A percentile compares a stretch with the other conserved stretches of the same genome.
phyloP scores from a whole-genome alignment of 2,329 filamentous ascomycete species.

The Aspergillus sp. region DNA sequence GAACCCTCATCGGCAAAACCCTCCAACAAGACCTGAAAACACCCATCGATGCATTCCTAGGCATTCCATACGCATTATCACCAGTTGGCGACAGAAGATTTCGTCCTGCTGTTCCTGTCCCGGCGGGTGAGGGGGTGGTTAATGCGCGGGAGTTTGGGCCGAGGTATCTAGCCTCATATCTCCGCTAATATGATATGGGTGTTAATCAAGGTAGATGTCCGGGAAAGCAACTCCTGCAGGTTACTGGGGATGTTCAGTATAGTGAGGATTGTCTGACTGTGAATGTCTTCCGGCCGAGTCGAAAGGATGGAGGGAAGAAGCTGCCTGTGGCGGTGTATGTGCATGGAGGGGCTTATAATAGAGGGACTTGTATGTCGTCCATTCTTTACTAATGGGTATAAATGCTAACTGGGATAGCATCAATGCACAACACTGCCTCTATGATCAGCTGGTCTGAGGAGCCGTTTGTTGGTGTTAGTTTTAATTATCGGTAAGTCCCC shows the following conservation, averaged over 20 bases:
- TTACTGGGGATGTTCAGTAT: constrained; percentile 46
- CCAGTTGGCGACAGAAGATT: constrained; percentile 47
- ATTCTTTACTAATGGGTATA: too few species aligned
- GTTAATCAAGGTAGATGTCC: constrained; percentile 5
- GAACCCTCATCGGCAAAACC: constrained; percentile 23
- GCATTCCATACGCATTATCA: constrained; percentile 47
- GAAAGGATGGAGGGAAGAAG: constrained; percentile 10
- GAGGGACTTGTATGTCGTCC: neutral
- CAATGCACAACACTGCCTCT: constrained; percentile 54
- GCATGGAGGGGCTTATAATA: constrained; percentile 37
- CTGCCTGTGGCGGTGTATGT: constrained; percentile 39
- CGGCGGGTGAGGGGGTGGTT: constrained; percentile 18
- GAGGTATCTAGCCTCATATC: neutral
- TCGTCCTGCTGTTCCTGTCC: constrained; percentile 29
- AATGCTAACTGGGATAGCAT: constrained; percentile 2
- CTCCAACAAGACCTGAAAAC: constrained; percentile 17
- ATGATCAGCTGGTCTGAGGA: constrained; percentile 53
- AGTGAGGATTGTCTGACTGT: constrained; percentile 41
- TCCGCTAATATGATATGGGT: neutral
- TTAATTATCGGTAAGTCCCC: constrained; percentile 35
- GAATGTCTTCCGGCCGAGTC: constrained; percentile 35
- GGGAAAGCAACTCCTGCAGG: constrained; percentile 44
- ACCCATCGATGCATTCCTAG: constrained; percentile 40
- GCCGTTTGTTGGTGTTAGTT: constrained; percentile 42
- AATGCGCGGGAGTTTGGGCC: constrained; percentile 33